phyloP scores from a whole-genome alignment of 2,329 filamentous ascomycete species.

The Coniochaeta sp. region DNA sequence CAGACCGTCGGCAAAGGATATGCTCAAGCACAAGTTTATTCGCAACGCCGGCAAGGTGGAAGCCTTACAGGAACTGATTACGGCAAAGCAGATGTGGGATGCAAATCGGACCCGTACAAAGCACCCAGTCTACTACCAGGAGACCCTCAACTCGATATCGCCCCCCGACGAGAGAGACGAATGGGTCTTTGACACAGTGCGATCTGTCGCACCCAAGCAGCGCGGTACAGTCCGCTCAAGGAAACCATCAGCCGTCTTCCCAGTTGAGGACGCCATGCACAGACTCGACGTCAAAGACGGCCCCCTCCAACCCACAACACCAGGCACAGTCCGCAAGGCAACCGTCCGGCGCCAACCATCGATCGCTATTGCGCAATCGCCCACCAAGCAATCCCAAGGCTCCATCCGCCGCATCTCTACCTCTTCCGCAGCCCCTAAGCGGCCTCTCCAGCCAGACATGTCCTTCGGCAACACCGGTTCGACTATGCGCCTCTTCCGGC shows the following conservation, averaged over 20 bases:
- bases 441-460: slow-evolving; percentile 80
- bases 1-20: slow-evolving; percentile 75
- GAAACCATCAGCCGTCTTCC: slow-evolving; percentile 45
- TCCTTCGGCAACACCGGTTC: slow-evolving; percentile 91
- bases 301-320: slow-evolving; percentile 48
- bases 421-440: slow-evolving; percentile 46
- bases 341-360: slow-evolving; percentile 41
- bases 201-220: slow-evolving; percentile 55
- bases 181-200: slow-evolving; percentile 95
- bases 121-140: slow-evolving; percentile 83
- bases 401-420: slow-evolving; percentile 21
- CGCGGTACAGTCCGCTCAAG: slow-evolving; percentile 44
- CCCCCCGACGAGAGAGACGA: slow-evolving; percentile 67
- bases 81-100: slow-evolving; percentile 75
- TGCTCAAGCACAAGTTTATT: slow-evolving; percentile 85
- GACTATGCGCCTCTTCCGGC: slow-evolving; percentile 83
- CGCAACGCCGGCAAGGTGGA: slow-evolving; percentile 81
- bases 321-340: slow-evolving; percentile 52
- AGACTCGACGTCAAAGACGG: slow-evolving; percentile 54
- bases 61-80: slow-evolving; percentile 77
- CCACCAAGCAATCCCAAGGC: neutral
- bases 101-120: slow-evolving; percentile 60
- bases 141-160: slow-evolving; percentile 70
- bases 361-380: slow-evolving; percentile 12
- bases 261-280: slow-evolving; percentile 53